phyloP scores from a whole-genome alignment of 192 early-diverging fungal genomes.

The Phycomyces blakesleeanus region DNA sequence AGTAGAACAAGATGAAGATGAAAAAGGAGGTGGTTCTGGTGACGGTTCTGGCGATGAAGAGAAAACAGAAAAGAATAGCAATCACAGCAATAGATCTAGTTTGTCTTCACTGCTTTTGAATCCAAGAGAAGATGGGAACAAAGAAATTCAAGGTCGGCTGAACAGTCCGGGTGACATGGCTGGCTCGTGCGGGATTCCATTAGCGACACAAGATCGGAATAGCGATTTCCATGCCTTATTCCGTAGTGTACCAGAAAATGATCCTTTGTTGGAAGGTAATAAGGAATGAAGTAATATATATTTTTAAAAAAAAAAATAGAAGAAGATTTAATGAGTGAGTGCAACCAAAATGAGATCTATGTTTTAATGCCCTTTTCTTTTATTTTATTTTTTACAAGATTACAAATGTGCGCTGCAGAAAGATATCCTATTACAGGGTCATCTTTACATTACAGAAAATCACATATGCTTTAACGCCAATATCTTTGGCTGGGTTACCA shows the following conservation, averaged over 20 bases:
- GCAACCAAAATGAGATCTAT: background rate
- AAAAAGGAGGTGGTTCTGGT: too few relatives aligned
- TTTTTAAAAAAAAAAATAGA: background rate
- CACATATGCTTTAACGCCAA: slow-evolving; percentile 82
- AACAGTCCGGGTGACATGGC: background rate
- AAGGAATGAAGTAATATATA: too few relatives aligned
- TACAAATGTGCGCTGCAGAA: slow-evolving; percentile 83
- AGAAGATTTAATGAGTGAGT: background rate
- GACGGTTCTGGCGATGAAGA: too few relatives aligned
- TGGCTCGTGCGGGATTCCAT: background rate
- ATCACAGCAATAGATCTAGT: too few relatives aligned
- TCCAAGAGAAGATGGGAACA: too few relatives aligned
- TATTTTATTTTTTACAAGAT: slow-evolving; percentile 39
- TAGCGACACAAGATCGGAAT: background rate
- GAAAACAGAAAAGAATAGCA: too few relatives aligned
- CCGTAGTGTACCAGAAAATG: slow-evolving; percentile 7
- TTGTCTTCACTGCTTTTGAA: too few relatives aligned
- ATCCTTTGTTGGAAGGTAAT: slow-evolving; percentile 1
- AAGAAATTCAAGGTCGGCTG: too few relatives aligned
- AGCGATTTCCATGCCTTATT: slow-evolving; percentile 3
- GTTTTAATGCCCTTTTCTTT: background rate
- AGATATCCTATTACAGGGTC: slow-evolving; percentile 84
- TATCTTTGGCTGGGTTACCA: slow-evolving; percentile 89
- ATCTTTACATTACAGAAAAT: slow-evolving; percentile 76
- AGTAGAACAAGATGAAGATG: too few relatives aligned